phyloP scores from a whole-genome alignment of 495 filamentous ascomycete genomes.

The Acidomyces sp. region DNA sequence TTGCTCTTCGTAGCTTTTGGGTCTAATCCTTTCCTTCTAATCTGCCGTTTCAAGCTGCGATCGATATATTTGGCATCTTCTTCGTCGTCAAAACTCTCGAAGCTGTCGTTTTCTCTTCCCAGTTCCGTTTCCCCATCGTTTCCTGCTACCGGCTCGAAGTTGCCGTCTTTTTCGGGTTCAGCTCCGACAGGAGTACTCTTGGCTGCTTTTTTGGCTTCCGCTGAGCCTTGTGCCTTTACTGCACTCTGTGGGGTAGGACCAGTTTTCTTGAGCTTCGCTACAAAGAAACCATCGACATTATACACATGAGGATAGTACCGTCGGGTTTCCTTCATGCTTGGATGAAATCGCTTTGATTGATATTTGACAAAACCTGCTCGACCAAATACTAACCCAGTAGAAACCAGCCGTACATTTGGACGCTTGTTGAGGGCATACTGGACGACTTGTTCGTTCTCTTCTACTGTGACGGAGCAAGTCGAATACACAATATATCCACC shows the following conservation, averaged over 20 bases:
- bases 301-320: conserved; percentile 89
- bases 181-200: background rate
- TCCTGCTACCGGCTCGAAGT: conserved; percentile 29
- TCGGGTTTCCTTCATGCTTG: conserved; percentile 69
- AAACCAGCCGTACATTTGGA: conserved; percentile 85
- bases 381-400: conserved; percentile 86
- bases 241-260: conserved; percentile 51
- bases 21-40: conserved; percentile 54
- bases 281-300: conserved; percentile 98
- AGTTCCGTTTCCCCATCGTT: conserved; percentile 36
- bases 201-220: background rate
- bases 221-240: conserved; percentile 32
- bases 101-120: conserved; percentile 34
- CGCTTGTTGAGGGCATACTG: conserved; percentile 82
- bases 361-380: conserved; percentile 78
- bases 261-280: conserved; percentile 90
- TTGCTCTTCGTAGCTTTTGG: conserved; percentile 34
- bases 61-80: conserved; percentile 48
- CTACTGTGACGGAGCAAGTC: conserved; percentile 80
- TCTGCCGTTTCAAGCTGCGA: conserved; percentile 41
- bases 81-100: conserved; percentile 52
- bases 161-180: conserved; percentile 12
- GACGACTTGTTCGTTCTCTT: conserved; percentile 89
- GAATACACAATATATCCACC: conserved; percentile 93
- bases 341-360: conserved; percentile 79